Evolutionary conservation across 306 rosid genomes (phyloP).

Genomic region (Quercus bicolor): DNA sequence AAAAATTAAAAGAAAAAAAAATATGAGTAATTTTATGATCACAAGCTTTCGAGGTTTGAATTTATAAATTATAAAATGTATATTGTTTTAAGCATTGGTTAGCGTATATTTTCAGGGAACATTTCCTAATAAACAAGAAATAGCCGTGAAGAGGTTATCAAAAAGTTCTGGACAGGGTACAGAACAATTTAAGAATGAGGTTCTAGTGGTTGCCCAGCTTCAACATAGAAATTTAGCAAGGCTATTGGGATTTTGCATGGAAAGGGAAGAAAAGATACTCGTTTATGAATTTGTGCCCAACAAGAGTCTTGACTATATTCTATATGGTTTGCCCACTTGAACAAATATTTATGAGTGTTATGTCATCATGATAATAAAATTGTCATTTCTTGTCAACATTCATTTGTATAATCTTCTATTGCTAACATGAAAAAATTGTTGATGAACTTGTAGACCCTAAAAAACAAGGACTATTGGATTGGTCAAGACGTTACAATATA

Average conservation of each 20-base stretch:
- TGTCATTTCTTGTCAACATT: too few relatives aligned
- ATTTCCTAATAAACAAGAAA: slow-evolving; percentile 18
- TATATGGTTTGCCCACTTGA: slow-evolving; percentile 2
- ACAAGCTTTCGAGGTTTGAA: background rate
- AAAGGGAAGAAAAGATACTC: slow-evolving; percentile 22
- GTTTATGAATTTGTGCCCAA: slow-evolving; percentile 26
- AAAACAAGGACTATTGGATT: slow-evolving; percentile 14
- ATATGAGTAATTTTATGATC: background rate
- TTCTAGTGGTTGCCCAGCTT: slow-evolving; percentile 23
- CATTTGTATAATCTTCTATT: background rate
- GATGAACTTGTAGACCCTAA: slow-evolving; percentile 8
- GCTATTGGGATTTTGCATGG: slow-evolving; percentile 21
- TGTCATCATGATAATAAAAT: too few relatives aligned
- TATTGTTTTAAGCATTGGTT: background rate
- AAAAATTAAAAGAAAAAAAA: background rate
- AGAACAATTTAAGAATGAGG: slow-evolving; percentile 20
- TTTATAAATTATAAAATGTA: background rate
- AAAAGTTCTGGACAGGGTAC: slow-evolving; percentile 8
- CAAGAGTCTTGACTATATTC: slow-evolving; percentile 34
- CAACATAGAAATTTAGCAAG: slow-evolving; percentile 25
- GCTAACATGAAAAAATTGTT: background rate
- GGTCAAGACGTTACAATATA: slow-evolving; percentile 29
- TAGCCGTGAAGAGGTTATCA: slow-evolving; percentile 24
- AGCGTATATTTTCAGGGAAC: slow-evolving; percentile 13
- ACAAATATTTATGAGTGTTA: too few relatives aligned